Base-by-base conservation (phyloP, 208 protist genomes). In the Leishmania amazonensis region DNA sequence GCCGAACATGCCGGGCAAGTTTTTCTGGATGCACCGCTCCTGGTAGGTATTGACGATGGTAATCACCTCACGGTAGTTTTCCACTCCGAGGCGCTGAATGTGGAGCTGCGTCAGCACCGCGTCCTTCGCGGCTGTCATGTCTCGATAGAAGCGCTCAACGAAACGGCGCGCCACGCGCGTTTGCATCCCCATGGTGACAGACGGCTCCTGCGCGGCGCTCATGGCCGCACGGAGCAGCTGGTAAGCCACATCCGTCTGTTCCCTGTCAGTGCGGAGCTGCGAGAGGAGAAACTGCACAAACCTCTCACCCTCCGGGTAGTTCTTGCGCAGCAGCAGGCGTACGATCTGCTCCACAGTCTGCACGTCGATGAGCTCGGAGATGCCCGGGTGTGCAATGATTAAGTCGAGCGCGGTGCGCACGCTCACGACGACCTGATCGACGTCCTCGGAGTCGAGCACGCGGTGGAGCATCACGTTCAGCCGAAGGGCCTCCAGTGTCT, bases 101-200 rank as follows among this genome's bases (percentile, higher is more conserved):
- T 88, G 78, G 17, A 97, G 86, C 85, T 97, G 94, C 17, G 93
- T 94, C 58, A 91, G 79, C 60, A 97, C 88, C 8, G 94, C 94
- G n/a, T 95, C 89, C 79, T 90, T 81, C 19, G 94, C 94, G 1
- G 81, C 86, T 15, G 72, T 42, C 67, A 96, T 86, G 87, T 94
- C 85, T 9, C 83, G 79, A 74, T 92, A 90, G 76, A 96, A 97
- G 24, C 85, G 83, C 38, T 95, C 91, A 53, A 94, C 88, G 57
- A 90, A 88, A 38, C 87, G 85, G 31, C 87, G 86, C 42, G 90
- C 87, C 42, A 83, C 67, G 15, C 88, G 85, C 6, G 72, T 81
- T 19, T 85, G 81, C 24, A 89, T 54, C 3, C 87, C 90, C 9
- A 73, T 87, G 8, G 94, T 95, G 11, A 95, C 78, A 8, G 87